phyloP scores from a whole-genome alignment of 2,329 filamentous ascomycete genomes.

The Mollisia scopiformis region DNA sequence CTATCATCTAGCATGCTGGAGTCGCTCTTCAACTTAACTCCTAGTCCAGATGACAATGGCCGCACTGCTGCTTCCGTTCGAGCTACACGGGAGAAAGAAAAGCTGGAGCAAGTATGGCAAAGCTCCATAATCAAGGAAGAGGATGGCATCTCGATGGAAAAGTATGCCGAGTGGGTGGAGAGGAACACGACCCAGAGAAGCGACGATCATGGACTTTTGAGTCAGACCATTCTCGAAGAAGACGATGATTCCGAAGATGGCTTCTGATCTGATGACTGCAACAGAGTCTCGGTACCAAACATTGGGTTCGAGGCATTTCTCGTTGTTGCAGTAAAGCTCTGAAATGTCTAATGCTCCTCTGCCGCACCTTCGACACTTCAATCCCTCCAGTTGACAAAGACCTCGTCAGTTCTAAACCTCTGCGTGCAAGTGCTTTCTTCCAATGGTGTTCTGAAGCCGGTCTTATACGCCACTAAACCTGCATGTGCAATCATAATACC shows the following conservation, averaged over 20 bases:
- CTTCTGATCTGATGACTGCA: conserved; percentile 22
- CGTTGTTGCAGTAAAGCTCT: background rate
- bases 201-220: conserved; percentile 51
- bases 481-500: conserved; percentile 99
- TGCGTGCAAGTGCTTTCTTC: conserved; percentile 86
- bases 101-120: conserved; percentile 30
- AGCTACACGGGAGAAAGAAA: conserved; percentile 29
- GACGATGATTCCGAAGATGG: conserved; percentile 59
- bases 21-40: conserved; percentile 48
- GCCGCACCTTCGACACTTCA: conserved; percentile 19
- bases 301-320: background rate
- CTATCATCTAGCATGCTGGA: conserved; percentile 58
- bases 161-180: conserved; percentile 34
- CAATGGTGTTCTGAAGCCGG: conserved; percentile 75
- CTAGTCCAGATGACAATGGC: conserved; percentile 18
- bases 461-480: conserved; percentile 81
- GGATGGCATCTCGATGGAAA: conserved; percentile 22
- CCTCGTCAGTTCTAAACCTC: conserved; percentile 81
- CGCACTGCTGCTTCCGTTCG: conserved; percentile 30
- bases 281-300: background rate
- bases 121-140: conserved; percentile 16
- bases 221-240: conserved; percentile 73
- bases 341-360: background rate
- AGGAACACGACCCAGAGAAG: conserved; percentile 27
- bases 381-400: conserved; percentile 79